Evolutionary conservation across 2,329 filamentous ascomycete species (phyloP), one percentile per base, ranked within the genome.

Genomic region (Zalaria obscura): DNA sequence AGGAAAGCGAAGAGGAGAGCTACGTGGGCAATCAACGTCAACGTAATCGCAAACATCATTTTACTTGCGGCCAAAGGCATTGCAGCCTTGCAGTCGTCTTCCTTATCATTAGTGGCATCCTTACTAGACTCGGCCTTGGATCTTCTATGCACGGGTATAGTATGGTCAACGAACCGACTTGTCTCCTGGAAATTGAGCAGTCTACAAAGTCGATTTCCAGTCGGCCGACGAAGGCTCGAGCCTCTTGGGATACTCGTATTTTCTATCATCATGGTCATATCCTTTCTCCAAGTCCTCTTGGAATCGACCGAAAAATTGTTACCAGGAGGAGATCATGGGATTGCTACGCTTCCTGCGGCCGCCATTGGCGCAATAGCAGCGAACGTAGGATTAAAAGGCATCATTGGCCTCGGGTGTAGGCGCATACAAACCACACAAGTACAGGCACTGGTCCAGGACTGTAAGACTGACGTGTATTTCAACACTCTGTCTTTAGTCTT

Each of bases 391-490:
- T 57, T 78, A 38, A 79, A 79, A 53, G 73, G 73, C 2, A 65
- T 70, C 5, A 76, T 78, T 40, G 74, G 75, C 62, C 56, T 78
- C 10, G 73, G 71, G 35, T 78, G 75, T 50, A 64, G 69, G 2
- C 61, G 65, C 3, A 70, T 79, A 48, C 76, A 77, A 48, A 78
- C 75, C 2, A 77, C 75, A 0, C 75, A 78, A 51, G 75, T 79
- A 0, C 74, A 78, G 47, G 75, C 75, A 0, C 59, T 82, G 4
- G 74, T 70, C 0, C 74, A 78, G 52, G 56, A 79, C 51, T 78
- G 75, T 55, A 75, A 77, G 54, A 75, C 72, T 0, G 75, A 79
- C 46, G 74, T 79, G 11, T 65, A 75, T 48, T 79, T 79, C 61
- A 79, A 79, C 52, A 73, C 74, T 0, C 65, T 78, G 4, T 77